Evolutionary conservation across 345 rosid species (phyloP).

Genomic region (Erodium maritimum): DNA sequence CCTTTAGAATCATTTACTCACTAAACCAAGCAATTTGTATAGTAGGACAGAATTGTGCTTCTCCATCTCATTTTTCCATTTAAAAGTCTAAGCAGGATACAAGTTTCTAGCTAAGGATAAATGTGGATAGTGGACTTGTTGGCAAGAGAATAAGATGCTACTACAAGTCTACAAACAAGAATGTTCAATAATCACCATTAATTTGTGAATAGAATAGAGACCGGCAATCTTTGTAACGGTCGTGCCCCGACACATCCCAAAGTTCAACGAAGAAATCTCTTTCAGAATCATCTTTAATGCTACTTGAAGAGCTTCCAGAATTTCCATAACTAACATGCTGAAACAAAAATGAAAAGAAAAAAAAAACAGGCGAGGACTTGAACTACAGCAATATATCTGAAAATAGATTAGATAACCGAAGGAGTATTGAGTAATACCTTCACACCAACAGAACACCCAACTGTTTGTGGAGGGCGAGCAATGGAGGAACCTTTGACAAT

Average conservation of each 20-base stretch:
- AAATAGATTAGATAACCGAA: conserved; percentile 2
- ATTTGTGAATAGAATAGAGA: conserved; percentile 88
- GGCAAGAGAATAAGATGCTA: neutral
- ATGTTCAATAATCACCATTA: conserved; percentile 40
- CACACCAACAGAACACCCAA: conserved; percentile 93
- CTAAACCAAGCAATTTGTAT: no score
- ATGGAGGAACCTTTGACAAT: conserved; percentile 65
- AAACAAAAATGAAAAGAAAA: conserved; percentile 7
- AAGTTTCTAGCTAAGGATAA: neutral
- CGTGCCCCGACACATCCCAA: conserved; percentile 99
- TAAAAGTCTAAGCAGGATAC: neutral
- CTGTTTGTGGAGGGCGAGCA: conserved; percentile 73
- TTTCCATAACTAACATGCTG: conserved; percentile 75
- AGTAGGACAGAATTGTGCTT: no score
- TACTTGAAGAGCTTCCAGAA: conserved; percentile 80
- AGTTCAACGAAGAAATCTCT: conserved; percentile 98
- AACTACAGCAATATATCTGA: conserved; percentile 10
- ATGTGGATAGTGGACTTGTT: neutral
- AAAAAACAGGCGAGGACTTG: conserved; percentile 9
- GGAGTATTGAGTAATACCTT: conserved; percentile 38
- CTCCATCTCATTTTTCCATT: neutral
- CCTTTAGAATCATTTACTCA: no score
- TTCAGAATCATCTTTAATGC: conserved; percentile 76
- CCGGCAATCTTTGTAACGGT: conserved; percentile 95
- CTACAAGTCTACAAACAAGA: neutral